These are phyloP conservation scores for Fusarium redolens DNA, from an alignment of 2,329 filamentous ascomycete genomes.

Conservation along the genomic window DNA sequence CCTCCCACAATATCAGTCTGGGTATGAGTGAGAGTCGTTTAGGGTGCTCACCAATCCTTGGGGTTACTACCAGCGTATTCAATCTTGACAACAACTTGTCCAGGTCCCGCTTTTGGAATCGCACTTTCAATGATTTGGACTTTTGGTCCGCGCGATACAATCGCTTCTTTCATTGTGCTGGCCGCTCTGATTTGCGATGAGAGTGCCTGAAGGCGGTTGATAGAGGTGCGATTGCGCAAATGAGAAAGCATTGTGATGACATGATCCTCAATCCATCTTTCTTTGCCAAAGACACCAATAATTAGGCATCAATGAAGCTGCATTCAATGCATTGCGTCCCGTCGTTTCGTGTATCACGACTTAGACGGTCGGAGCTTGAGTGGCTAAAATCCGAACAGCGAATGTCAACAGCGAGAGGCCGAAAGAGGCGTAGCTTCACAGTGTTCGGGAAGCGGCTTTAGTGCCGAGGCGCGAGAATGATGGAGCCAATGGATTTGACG, in stretches of 20 bases:
- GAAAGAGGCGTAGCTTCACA: slow-evolving; percentile 6
- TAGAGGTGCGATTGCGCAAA: neutral
- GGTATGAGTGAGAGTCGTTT: rapidly evolving
- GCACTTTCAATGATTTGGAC: slow-evolving; percentile 15
- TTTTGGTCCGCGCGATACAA: slow-evolving; percentile 8
- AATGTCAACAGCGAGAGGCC: slow-evolving; percentile 15
- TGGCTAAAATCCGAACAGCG: slow-evolving; percentile 25
- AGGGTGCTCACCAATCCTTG: slow-evolving; percentile 16
- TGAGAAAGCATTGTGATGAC: neutral
- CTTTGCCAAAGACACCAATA: too few species aligned
- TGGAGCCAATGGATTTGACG: neutral
- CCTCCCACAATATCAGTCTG: slow-evolving; percentile 2
- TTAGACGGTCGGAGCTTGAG: neutral
- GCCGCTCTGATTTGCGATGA: neutral
- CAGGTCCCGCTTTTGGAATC: slow-evolving; percentile 9
- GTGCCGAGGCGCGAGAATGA: slow-evolving; percentile 21
- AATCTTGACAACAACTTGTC: slow-evolving; percentile 19
- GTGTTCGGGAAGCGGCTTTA: neutral
- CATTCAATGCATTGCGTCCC: neutral
- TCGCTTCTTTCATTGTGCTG: slow-evolving; percentile 29
- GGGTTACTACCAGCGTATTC: slow-evolving; percentile 20
- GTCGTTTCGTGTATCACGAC: neutral
- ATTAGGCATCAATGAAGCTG: neutral
- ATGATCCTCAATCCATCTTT: neutral
- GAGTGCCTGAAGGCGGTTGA: neutral